Evolutionary conservation across 306 rosid genomes (phyloP).

Genomic region (Ormosia semicastrata): DNA sequence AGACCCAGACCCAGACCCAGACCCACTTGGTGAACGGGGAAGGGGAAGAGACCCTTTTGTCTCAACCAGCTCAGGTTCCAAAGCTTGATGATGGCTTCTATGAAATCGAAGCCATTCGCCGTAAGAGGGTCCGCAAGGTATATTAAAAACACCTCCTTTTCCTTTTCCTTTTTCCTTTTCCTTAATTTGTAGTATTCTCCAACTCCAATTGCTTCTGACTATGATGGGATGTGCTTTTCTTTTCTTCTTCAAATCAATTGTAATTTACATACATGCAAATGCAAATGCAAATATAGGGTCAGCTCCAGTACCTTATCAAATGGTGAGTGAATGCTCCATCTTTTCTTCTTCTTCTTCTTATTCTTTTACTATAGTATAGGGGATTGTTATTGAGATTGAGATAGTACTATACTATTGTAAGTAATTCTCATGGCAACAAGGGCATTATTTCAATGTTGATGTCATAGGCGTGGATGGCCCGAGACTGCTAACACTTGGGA

Average conservation of each 20-base stretch:
- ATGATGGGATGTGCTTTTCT: background rate
- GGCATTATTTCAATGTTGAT: background rate
- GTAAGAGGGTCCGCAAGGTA: slow-evolving; percentile 83
- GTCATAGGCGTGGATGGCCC: slow-evolving; percentile 84
- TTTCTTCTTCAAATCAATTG: background rate
- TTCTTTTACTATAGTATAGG: background rate
- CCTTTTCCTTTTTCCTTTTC: too few relatives aligned
- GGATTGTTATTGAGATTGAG: background rate
- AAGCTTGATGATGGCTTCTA: slow-evolving; percentile 74
- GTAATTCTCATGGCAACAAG: background rate
- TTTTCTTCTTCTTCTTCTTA: background rate
- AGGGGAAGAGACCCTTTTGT: slow-evolving; percentile 13
- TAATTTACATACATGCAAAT: background rate
- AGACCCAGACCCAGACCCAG: background rate
- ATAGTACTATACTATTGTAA: too few relatives aligned
- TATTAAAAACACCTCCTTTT: background rate
- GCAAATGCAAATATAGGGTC: slow-evolving; percentile 56
- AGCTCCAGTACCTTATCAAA: slow-evolving; percentile 86
- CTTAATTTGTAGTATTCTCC: too few relatives aligned
- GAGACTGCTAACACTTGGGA: slow-evolving; percentile 97
- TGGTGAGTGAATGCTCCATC: slow-evolving; percentile 48
- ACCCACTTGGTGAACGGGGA: background rate
- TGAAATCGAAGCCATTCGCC: slow-evolving; percentile 85
- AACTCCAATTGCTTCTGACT: too few relatives aligned
- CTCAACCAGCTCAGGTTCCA: slow-evolving; percentile 5